Evolutionary conservation across 306 rosid species (phyloP), one percentile per base, ranked within the genome.

Genomic region (Cyclanthera cordifolia): DNA sequence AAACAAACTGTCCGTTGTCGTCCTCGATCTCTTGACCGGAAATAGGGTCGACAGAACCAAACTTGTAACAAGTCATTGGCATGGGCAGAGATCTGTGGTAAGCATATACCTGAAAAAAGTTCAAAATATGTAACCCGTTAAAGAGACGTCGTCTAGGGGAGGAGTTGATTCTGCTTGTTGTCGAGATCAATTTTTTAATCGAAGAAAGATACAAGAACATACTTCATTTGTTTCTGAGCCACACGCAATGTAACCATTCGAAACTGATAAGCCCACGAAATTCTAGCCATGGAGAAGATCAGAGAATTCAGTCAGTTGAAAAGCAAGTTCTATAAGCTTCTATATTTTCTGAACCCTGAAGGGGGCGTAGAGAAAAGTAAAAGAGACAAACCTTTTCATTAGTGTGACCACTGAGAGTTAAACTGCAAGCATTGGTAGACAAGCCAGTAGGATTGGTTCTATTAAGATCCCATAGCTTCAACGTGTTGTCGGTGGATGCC

Each of bases 171-270:
- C 64, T 15, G 12, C 11, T 27, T n/a, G 66, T 59, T 27, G 12
- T 24, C 24, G 1, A n/a, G 9, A 59, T 17, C 24, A 24, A 45
- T 15, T 23, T 16, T 47, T 43, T 1, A 46, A 15, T 11, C 8
- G 8, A 24, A 37, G 64, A 52, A 57, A 74, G 79, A 74, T 25
- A 69, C n/a, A 53, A 39, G 63, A 66, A 69, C 53, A 55, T 87
- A 93, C 97, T 95, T 93, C 95, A 66, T 93, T 93, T 65, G 96
- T 84, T 83, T 93, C 99, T 72, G 99, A 93, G 75, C 99, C 99
- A 51, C 99, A 94, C 6, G 96, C 84, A 54, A 94, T 86, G 72
- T 94, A 94, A 73, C 96, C 96, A 71, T 94, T 86, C 60, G 85
- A 79, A 73, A 86, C 84, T 0, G 99, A 85, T 43, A 94, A 77